phyloP scores from a whole-genome alignment of 2,329 filamentous ascomycete genomes.

The Aspergillus sp. region DNA sequence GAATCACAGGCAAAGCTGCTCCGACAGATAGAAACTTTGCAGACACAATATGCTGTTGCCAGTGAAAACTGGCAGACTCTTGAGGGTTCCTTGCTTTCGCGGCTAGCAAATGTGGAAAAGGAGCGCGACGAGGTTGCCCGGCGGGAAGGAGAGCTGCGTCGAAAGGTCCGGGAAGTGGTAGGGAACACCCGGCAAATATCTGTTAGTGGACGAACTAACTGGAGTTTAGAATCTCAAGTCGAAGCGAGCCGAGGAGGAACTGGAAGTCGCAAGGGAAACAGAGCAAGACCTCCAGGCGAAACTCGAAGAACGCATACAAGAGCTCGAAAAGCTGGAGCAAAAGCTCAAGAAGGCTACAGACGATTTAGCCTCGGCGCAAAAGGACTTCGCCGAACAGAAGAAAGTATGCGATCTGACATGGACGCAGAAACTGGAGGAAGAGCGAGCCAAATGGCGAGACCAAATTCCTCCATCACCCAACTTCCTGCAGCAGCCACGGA shows the following conservation, averaged over 20 bases:
- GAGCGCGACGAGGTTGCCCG: slow-evolving; percentile 83
- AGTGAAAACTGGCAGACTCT: slow-evolving; percentile 98
- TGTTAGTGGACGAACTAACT: background rate
- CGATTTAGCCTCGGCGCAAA: slow-evolving; percentile 58
- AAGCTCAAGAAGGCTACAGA: slow-evolving; percentile 53
- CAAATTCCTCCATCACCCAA: slow-evolving; percentile 38
- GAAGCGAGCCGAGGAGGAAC: slow-evolving; percentile 74
- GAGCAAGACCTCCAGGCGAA: slow-evolving; percentile 48
- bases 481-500: slow-evolving; percentile 36
- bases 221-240: slow-evolving; percentile 58
- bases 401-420: slow-evolving; percentile 57
- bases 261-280: slow-evolving; percentile 61
- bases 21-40: slow-evolving; percentile 89
- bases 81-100: slow-evolving; percentile 76
- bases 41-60: slow-evolving; percentile 90
- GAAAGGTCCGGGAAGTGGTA: slow-evolving; percentile 84
- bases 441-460: slow-evolving; percentile 58
- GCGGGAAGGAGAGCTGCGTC: slow-evolving; percentile 81
- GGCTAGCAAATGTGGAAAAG: slow-evolving; percentile 76
- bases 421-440: slow-evolving; percentile 61
- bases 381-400: slow-evolving; percentile 58
- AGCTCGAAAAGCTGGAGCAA: slow-evolving; percentile 48
- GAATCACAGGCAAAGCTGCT: slow-evolving; percentile 86
- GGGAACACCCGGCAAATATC: slow-evolving; percentile 29
- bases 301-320: slow-evolving; percentile 63